phyloP scores from a whole-genome alignment of 2,329 filamentous ascomycete species.

The Penicillium decumbens region DNA sequence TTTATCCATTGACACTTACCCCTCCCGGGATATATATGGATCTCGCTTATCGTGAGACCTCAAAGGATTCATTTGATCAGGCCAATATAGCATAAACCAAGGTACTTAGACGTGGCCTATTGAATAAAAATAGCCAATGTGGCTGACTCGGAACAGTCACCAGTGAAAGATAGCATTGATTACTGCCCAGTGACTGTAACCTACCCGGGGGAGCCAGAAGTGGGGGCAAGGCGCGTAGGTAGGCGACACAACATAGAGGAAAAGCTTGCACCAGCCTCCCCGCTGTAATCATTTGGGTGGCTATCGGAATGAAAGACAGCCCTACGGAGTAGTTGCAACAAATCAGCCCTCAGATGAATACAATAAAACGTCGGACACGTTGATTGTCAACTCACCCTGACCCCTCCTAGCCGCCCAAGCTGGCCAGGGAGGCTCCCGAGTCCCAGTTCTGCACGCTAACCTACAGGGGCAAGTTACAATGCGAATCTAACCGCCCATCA shows the following conservation, averaged over 20 bases:
- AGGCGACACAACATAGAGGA: neutral
- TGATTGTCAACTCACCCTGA: conserved; percentile 1
- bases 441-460: conserved; percentile 25
- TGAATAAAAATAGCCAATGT: conserved; percentile 1
- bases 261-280: conserved; percentile 2
- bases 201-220: neutral
- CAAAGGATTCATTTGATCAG: neutral
- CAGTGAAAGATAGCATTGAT: conserved; percentile 9
- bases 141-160: neutral
- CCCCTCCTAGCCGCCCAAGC: conserved; percentile 2
- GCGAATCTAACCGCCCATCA: conserved; percentile 21
- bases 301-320: conserved; percentile 1
- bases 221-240: neutral
- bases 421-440: conserved; percentile 2
- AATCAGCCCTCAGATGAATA: neutral
- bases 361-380: conserved; percentile 7
- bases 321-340: conserved; percentile 1
- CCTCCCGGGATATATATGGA: neutral
- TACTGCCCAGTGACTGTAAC: conserved; percentile 11
- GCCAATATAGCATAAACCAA: neutral
- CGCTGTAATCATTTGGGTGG: neutral
- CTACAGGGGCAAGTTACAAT: conserved; percentile 16
- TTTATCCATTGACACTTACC: neutral
- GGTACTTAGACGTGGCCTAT: neutral
- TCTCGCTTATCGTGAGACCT: neutral